phyloP scores from a whole-genome alignment of 208 protist species.

The Leptomonas seymouri region DNA sequence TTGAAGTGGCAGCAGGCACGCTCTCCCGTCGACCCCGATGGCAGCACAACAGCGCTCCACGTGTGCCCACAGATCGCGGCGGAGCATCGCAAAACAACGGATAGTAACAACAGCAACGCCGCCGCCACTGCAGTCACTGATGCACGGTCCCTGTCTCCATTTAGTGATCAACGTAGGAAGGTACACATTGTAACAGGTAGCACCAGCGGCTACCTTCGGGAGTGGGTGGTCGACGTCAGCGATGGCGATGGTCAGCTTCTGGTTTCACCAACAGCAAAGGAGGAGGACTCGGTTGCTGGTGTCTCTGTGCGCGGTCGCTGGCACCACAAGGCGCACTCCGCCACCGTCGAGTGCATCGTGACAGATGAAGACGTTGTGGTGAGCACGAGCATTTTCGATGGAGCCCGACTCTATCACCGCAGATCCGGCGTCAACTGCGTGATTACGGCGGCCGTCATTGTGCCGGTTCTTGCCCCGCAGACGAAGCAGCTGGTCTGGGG shows the following conservation, averaged over 20 bases:
- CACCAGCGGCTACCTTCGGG: constrained; percentile 62
- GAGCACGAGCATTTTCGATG: constrained; percentile 64
- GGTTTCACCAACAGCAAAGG: neutral
- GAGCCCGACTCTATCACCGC: constrained; percentile 52
- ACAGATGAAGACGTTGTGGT: constrained; percentile 66
- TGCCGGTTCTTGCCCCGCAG: constrained; percentile 46
- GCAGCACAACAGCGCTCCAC: constrained; percentile 29
- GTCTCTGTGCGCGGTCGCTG: constrained; percentile 38
- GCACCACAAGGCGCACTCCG: constrained; percentile 62
- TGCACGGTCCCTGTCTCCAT: neutral
- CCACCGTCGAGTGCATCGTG: constrained; percentile 49
- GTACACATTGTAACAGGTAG: constrained; percentile 49
- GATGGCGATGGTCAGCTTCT: constrained; percentile 1
- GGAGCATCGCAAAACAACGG: constrained; percentile 4
- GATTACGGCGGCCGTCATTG: constrained; percentile 34
- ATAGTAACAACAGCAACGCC: constrained; percentile 1
- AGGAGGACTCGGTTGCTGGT: neutral
- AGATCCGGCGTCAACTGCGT: constrained; percentile 22
- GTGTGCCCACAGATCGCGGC: constrained; percentile 17
- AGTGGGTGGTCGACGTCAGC: constrained; percentile 39
- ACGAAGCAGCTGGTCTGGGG: constrained; percentile 70
- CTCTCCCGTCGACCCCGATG: constrained; percentile 25
- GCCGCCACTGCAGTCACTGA: neutral
- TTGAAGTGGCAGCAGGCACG: constrained; percentile 18
- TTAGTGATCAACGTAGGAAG: neutral